Conservation (phyloP, 805 yeast species). For the Metschnikowia gelsemii region DNA sequence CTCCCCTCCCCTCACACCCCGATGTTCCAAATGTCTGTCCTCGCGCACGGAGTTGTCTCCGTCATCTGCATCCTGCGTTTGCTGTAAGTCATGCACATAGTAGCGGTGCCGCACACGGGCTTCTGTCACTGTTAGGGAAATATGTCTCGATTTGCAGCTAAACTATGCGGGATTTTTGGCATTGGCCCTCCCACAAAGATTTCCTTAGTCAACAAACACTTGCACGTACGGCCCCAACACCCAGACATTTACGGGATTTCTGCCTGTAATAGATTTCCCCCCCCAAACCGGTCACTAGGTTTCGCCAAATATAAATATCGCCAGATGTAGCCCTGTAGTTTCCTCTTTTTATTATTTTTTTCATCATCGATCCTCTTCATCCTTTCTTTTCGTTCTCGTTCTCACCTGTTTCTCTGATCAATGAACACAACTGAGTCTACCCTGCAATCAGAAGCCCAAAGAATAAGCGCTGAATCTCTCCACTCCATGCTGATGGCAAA, state of each 20-base stretch:
- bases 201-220: no score
- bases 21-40: background rate
- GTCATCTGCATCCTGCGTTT: background rate
- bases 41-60: background rate
- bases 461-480: background rate
- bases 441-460: background rate
- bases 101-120: slow-evolving; percentile 1
- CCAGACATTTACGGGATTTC: background rate
- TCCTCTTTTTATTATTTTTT: background rate
- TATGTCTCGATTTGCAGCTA: slow-evolving; percentile 6
- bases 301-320: background rate
- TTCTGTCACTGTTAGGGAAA: background rate
- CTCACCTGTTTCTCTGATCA: background rate
- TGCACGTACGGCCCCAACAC: background rate
- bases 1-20: no score
- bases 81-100: slow-evolving; percentile 6
- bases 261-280: background rate
- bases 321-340: background rate
- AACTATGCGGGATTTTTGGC: slow-evolving; percentile 12
- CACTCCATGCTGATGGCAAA: slow-evolving; percentile 5
- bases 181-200: slow-evolving; percentile 3
- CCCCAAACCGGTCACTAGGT: no score
- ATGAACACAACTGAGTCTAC: slow-evolving; percentile 1
- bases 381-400: background rate
- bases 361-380: background rate